Evolutionary conservation across 1,284 basidiomycete species (phyloP).

Genomic region (Tilletiopsis washingtonensis): DNA sequence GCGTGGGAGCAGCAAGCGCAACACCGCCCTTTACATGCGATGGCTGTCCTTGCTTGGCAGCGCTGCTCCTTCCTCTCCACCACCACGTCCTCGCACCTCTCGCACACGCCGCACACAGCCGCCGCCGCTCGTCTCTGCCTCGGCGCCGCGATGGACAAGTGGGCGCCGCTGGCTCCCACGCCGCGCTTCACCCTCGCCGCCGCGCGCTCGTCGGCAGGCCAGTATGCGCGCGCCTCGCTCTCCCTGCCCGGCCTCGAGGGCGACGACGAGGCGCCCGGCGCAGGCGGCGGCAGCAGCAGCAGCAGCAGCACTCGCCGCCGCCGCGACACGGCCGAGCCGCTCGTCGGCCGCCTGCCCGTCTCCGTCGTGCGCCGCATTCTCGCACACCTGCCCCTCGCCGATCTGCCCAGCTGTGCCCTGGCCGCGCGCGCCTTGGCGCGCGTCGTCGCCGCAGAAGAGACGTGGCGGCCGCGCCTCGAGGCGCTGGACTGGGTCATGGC

Average conservation of each 20-base stretch:
- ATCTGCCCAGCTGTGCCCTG: slow-evolving; percentile 3
- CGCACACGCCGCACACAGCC: no score
- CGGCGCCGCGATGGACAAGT: slow-evolving; percentile 2
- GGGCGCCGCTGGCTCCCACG: slow-evolving; percentile 6
- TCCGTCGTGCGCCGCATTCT: not conserved
- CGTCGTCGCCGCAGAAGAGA: slow-evolving; percentile 25
- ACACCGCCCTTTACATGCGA: no score
- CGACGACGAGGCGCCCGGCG: not conserved
- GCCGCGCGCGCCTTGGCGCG: slow-evolving; percentile 13
- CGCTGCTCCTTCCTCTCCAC: no score
- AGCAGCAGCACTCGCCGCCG: not conserved
- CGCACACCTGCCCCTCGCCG: not conserved
- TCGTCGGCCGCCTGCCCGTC: slow-evolving; percentile 1
- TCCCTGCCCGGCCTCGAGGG: not conserved
- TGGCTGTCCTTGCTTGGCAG: no score
- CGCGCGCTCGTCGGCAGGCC: not conserved
- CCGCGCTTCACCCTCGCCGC: not conserved
- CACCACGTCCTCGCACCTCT: no score
- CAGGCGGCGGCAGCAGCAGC: not conserved
- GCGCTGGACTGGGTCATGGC: slow-evolving; percentile 21
- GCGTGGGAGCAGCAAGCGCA: no score
- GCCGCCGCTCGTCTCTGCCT: no score
- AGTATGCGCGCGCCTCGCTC: slow-evolving; percentile 1
- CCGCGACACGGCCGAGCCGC: not conserved
- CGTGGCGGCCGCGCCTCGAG: slow-evolving; percentile 23